Evolutionary conservation across 805 yeast species (phyloP), one percentile per base, ranked within the genome.

Genomic region (Naumovozyma dairenensis): DNA sequence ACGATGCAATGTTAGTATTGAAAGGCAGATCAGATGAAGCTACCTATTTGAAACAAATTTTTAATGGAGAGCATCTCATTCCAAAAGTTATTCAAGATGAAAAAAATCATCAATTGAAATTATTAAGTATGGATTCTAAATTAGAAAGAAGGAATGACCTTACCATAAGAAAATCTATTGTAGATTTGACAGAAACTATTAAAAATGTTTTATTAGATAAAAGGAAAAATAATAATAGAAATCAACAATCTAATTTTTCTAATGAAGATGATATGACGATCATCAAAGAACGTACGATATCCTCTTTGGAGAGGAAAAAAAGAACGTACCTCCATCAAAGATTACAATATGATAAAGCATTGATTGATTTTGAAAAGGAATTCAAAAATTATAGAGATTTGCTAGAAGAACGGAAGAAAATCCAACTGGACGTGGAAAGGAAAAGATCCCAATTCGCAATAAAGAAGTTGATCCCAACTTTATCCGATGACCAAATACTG

Each of bases 361-460:
- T 51, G 12, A 28, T 49, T 10, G 44, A 51, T 5, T 57, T 60
- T 33, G 58, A 56, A 24, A 51, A 54, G 19, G 64, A 60, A 26
- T 67, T 60, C 45, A 62, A 59, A 35, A 65, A 59, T 32, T 71
- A 68, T 39, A 69, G 63, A 40, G 60, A 60, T 36, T 54, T 68
- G 15, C 48, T 69, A 38, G 60, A 59, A 30, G 71, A 69, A 42
- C 59, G 70, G 22, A 53, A 57, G 34, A 64, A 57, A 32, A 44
- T 59, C 15, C 63, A 55, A 38, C 65, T 57, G 16, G 55, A 57
- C 15, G 44, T 51, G 15, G 44, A 45, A 28, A 44, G 42, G 32
- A 44, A 42, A 34, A 45, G 38, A 34, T 15, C 16, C 8, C 17
- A 20, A 7, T 29, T 45, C 1, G 33, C 36, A 22, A 28, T 32